A percentile compares a stretch with the other conserved stretches of the same genome.
Conservation (phyloP, 2,329 filamentous ascomycete genomes). For the Ambrosiella beaveri region DNA sequence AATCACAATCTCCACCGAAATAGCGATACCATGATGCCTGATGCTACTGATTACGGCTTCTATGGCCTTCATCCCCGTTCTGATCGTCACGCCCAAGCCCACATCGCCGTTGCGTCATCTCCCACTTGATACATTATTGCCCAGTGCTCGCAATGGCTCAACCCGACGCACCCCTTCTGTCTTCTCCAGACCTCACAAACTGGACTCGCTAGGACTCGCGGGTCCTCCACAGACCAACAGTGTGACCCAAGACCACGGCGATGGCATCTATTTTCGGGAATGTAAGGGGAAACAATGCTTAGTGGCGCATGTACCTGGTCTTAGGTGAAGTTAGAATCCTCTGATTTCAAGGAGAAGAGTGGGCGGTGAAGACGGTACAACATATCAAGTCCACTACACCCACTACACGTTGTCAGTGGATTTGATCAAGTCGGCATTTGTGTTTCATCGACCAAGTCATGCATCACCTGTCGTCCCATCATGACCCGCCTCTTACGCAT, state of each 20-base stretch:
- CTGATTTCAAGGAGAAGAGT: background rate
- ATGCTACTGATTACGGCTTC: background rate
- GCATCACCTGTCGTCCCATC: background rate
- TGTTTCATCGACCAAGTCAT: background rate
- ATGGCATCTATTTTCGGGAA: background rate
- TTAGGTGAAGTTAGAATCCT: too few species aligned
- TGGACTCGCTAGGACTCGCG: background rate
- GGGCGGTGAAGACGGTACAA: background rate
- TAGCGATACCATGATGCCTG: background rate
- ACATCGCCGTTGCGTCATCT: background rate
- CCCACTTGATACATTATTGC: background rate
- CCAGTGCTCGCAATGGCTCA: background rate
- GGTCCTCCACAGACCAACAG: background rate
- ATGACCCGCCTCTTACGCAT: background rate
- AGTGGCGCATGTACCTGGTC: too few species aligned
- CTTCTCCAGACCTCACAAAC: background rate
- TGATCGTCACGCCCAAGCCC: background rate
- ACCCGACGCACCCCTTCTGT: background rate
- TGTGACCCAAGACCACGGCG: background rate
- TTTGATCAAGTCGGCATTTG: background rate
- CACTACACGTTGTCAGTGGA: too few species aligned
- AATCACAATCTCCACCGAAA: background rate
- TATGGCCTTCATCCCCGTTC: background rate
- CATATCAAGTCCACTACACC: background rate
- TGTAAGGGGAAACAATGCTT: background rate